Conservation (phyloP, 2,329 filamentous ascomycete genomes). For the Dactylellina cionopaga region DNA sequence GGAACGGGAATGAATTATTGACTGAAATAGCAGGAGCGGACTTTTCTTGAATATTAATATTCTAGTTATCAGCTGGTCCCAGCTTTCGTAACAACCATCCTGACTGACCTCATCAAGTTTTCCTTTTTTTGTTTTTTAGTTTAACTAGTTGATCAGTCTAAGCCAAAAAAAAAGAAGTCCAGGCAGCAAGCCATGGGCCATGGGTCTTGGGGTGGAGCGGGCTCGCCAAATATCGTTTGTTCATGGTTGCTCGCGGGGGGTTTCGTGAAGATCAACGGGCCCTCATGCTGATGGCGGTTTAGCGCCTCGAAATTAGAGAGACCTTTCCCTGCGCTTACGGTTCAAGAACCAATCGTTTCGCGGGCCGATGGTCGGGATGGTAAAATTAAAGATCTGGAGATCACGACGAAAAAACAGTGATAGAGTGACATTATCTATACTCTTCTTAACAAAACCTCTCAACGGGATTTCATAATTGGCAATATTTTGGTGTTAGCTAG, state of each 20-base stretch:
- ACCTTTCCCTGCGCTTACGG: slow-evolving; percentile 38
- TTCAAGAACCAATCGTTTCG: slow-evolving; percentile 35
- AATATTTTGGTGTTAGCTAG: slow-evolving; percentile 12
- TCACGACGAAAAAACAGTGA: slow-evolving; percentile 18
- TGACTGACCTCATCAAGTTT: slow-evolving; percentile 28
- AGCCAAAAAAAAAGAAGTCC: neutral
- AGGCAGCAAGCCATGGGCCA: slow-evolving; percentile 28
- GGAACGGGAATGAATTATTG: slow-evolving; percentile 14
- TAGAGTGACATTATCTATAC: too few species aligned
- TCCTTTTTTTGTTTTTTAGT: too few species aligned
- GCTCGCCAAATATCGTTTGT: slow-evolving; percentile 22
- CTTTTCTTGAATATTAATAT: slow-evolving; percentile 28
- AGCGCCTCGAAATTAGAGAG: slow-evolving; percentile 47
- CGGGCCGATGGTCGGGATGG: slow-evolving; percentile 4
- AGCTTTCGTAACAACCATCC: slow-evolving; percentile 17
- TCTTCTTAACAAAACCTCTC: too few species aligned
- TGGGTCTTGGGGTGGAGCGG: slow-evolving; percentile 13
- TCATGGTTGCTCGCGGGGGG: slow-evolving; percentile 22
- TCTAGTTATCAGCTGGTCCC: slow-evolving; percentile 9
- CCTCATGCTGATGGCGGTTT: slow-evolving; percentile 41
- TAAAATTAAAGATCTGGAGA: slow-evolving; percentile 36
- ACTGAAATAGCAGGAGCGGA: slow-evolving; percentile 49
- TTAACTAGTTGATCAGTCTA: too few species aligned
- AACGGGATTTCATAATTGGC: too few species aligned
- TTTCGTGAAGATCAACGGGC: slow-evolving; percentile 27